Percentiles rank a stretch among this genome's conserved stretches.
Evolutionary conservation across 1,139 yeast species (phyloP).

Genomic region (Saccharomyces hybrid): DNA sequence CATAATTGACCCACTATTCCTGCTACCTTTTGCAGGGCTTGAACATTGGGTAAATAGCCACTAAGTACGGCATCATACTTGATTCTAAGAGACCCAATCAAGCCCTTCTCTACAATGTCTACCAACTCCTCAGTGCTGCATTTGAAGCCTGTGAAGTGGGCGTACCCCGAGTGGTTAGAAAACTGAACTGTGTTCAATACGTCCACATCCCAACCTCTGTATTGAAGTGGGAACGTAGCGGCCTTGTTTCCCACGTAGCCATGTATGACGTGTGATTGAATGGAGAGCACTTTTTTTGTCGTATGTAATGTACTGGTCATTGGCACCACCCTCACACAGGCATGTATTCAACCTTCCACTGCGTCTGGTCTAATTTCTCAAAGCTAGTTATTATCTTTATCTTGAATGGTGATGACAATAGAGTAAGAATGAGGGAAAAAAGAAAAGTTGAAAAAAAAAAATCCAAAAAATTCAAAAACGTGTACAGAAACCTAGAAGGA

Average conservation of each 20-base stretch:
- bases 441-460: not conserved
- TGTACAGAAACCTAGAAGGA: not conserved
- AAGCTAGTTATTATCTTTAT: not conserved
- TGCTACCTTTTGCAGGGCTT: constrained; percentile 42
- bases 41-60: constrained; percentile 59
- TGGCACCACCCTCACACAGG: not conserved
- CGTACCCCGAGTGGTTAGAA: constrained; percentile 81
- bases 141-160: constrained; percentile 42
- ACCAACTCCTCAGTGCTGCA: constrained; percentile 38
- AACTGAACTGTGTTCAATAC: constrained; percentile 70
- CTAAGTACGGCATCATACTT: constrained; percentile 57
- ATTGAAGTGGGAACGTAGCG: constrained; percentile 72
- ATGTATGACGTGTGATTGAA: constrained; percentile 79
- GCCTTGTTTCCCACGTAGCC: constrained; percentile 85
- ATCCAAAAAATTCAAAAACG: not conserved
- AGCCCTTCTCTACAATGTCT: constrained; percentile 41
- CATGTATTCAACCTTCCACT: not conserved
- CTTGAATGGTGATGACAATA: not conserved
- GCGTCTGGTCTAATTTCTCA: not conserved
- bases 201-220: constrained; percentile 79
- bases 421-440: not conserved
- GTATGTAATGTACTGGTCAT: not conserved
- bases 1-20: constrained; percentile 14
- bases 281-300: constrained; percentile 38
- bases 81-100: constrained; percentile 36